phyloP scores from a whole-genome alignment of 2,329 filamentous ascomycete genomes.

The Neonectria neomacrospora region DNA sequence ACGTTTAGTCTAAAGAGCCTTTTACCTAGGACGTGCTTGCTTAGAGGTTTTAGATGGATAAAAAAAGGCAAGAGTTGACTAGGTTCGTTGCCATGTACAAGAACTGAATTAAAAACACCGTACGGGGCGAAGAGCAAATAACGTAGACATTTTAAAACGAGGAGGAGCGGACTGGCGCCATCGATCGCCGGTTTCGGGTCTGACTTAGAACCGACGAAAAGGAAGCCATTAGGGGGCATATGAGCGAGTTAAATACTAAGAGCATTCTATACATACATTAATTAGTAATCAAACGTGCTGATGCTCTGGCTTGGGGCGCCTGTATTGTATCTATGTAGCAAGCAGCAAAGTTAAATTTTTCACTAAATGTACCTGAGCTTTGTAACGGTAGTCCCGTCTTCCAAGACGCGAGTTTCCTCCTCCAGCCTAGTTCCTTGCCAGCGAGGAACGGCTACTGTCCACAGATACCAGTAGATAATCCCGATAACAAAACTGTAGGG shows the following conservation, averaged over 20 bases:
- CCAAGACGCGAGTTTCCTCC: conserved; percentile 67
- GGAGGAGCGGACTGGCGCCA: conserved; percentile 12
- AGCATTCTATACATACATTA: not conserved
- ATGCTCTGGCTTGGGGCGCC: not conserved
- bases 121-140: not conserved
- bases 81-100: conserved; percentile 12
- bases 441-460: conserved; percentile 69
- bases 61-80: not conserved
- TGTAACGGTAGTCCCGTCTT: conserved; percentile 75
- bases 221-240: conserved; percentile 12
- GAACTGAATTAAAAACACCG: conserved; percentile 3
- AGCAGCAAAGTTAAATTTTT: not conserved
- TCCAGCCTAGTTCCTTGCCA: conserved; percentile 70
- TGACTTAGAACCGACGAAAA: conserved; percentile 2
- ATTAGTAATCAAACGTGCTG: too few species aligned
- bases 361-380: conserved; percentile 54
- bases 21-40: conserved; percentile 25
- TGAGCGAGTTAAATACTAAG: not conserved
- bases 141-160: conserved; percentile 7
- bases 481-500: conserved; percentile 64
- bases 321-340: not conserved
- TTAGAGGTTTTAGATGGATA: conserved; percentile 11
- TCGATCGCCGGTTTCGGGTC: conserved; percentile 21
- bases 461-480: conserved; percentile 75
- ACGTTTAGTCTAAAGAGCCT: conserved; percentile 24